A percentile compares a stretch with the other conserved stretches of the same genome.
Evolutionary conservation across 1,284 basidiomycete species (phyloP).

Genomic region (Inonotus hispidus): DNA sequence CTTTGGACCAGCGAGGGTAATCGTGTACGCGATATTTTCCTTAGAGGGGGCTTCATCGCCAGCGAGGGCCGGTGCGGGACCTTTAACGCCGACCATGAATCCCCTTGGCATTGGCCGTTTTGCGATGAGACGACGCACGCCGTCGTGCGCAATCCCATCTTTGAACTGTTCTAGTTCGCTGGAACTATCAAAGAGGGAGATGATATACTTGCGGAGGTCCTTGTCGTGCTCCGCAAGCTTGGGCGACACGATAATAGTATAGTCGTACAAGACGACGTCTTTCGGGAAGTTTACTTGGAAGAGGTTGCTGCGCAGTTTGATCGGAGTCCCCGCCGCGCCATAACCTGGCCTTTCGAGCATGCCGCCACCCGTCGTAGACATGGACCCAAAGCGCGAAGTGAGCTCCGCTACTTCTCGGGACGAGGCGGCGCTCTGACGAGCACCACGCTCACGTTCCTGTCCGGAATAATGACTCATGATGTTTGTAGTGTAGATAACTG

Average conservation of each 20-base stretch:
- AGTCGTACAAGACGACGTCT: slow-evolving; percentile 48
- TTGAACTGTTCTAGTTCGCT: slow-evolving; percentile 36
- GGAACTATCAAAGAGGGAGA: slow-evolving; percentile 50
- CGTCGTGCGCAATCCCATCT: slow-evolving; percentile 55
- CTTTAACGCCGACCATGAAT: slow-evolving; percentile 43
- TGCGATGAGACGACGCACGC: slow-evolving; percentile 51
- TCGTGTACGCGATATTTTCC: slow-evolving; percentile 42
- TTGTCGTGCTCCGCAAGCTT: slow-evolving; percentile 41
- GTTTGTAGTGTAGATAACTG: too few relatives aligned
- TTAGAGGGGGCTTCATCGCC: slow-evolving; percentile 44
- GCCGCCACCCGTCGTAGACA: slow-evolving; percentile 16
- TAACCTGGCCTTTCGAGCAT: slow-evolving; percentile 51
- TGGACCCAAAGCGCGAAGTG: neutral
- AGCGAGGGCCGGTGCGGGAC: slow-evolving; percentile 34
- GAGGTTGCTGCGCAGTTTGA: slow-evolving; percentile 61
- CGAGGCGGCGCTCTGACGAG: neutral
- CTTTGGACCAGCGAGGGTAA: slow-evolving; percentile 44
- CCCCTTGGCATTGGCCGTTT: slow-evolving; percentile 44
- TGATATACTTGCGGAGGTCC: slow-evolving; percentile 39
- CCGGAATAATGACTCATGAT: neutral
- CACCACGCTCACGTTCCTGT: neutral
- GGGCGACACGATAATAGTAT: slow-evolving; percentile 48
- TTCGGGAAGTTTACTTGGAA: slow-evolving; percentile 51
- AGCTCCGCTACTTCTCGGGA: neutral
- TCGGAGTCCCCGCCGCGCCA: slow-evolving; percentile 49